Base-by-base conservation (phyloP, 2,329 filamentous ascomycete species). In the Trichoderma endophyticum region DNA sequence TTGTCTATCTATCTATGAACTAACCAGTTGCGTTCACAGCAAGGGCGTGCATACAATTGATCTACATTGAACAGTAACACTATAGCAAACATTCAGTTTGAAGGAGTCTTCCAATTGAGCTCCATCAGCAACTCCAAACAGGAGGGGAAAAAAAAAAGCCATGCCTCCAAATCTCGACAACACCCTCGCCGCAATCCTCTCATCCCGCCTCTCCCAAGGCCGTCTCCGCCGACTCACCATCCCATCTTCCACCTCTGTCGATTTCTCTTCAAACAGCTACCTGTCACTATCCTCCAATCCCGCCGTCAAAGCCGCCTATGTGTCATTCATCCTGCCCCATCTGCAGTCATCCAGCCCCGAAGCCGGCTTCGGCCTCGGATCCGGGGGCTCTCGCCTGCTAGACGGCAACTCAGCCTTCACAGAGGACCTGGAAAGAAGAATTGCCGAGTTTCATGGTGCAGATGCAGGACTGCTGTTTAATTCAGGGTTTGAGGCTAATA, bases 231-330 rank as follows among this genome's bases (percentile, higher is more conserved):
- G 77, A 6, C 78, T 88, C 21, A 86, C 81, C 1, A 79, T 92
- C 4, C 88, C 91, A 3, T 91, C 91, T 0, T 86, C 91, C 1
- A 89, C 86, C 24, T 91, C 89, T 26, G 88, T 90, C 63, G 93
- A 97, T 81, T 92, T 97, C 77, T 91, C 91, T 26, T 95, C 93
- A 77, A 91, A 94, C 79, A 89, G 88, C 70, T 92, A 96, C 78
- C 93, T 97, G 72, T 94, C 94, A 63, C 91, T 95, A 6, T 90
- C 93, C 1, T 79, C 78, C 3, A 79, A 82, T 39, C 77, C 80
- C 0, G 79, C 78, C 15, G 70, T 88, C 8, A 91, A 92, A 81
- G 86, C 90, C 77, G 90, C 88, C 8, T 95, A 90, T 78, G 84
- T 95, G 21, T 71, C 74, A 3, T 75, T 79, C 0, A 73, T 86